phyloP scores from a whole-genome alignment of 495 filamentous ascomycete species.

The Penicillium daleae region DNA sequence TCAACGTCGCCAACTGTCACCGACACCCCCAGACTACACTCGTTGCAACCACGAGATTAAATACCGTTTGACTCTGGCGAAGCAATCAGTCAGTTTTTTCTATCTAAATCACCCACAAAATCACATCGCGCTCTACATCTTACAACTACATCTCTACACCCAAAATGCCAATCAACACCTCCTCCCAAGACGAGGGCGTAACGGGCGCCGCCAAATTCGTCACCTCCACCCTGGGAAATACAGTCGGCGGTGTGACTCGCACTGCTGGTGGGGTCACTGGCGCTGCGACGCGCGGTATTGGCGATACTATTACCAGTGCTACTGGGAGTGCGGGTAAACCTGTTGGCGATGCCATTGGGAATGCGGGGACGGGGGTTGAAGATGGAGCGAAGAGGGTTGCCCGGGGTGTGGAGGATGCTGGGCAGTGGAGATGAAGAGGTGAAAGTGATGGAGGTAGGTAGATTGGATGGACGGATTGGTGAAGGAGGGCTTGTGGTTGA shows the following conservation, averaged over 20 bases:
- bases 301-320: slow-evolving; percentile 63
- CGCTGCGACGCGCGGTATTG: slow-evolving; percentile 65
- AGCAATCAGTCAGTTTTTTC: not conserved
- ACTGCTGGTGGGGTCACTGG: slow-evolving; percentile 73
- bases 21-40: not conserved
- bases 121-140: not conserved
- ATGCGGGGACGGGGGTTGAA: slow-evolving; percentile 62
- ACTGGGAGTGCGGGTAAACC: slow-evolving; percentile 67
- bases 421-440: slow-evolving; percentile 59
- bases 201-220: slow-evolving; percentile 51
- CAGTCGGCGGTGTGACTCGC: slow-evolving; percentile 64
- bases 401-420: slow-evolving; percentile 69
- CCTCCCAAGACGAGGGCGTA: slow-evolving; percentile 40
- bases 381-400: slow-evolving; percentile 58
- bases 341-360: slow-evolving; percentile 67
- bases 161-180: slow-evolving; percentile 27
- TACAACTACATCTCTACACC: not conserved
- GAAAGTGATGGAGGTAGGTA: not conserved
- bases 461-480: not conserved
- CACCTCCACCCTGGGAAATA: slow-evolving; percentile 60
- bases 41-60: too few species aligned
- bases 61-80: not conserved
- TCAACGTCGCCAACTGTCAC: not conserved
- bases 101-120: not conserved
- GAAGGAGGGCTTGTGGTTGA: not conserved